These are phyloP conservation scores for Elongisporangium prolatum DNA, from an alignment of 352 stramenopile species.

Conservation along the genomic window DNA sequence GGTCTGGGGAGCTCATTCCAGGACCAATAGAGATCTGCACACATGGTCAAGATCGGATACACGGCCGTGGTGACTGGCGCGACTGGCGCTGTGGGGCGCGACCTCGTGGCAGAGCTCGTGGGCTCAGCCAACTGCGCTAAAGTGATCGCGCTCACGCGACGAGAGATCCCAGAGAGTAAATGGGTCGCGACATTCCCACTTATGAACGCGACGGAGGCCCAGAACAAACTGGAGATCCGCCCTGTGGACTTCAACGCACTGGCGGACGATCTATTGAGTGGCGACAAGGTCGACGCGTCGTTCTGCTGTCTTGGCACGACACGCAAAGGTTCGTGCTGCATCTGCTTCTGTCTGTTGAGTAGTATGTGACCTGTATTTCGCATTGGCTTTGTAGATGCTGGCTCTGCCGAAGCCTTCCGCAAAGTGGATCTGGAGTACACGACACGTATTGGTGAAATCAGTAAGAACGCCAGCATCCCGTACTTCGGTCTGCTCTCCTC, in stretches of 20 bases:
- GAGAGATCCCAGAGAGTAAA: conserved; percentile 40
- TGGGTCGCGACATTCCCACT: conserved; percentile 47
- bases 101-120: conserved; percentile 66
- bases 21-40: conserved; percentile 1
- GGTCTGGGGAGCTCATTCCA: not conserved
- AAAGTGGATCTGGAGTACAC: conserved; percentile 78
- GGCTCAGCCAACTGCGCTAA: conserved; percentile 54
- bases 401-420: conserved; percentile 57
- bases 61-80: conserved; percentile 69
- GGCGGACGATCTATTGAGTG: conserved; percentile 20
- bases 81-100: conserved; percentile 66
- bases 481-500: conserved; percentile 71
- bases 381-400: conserved; percentile 23
- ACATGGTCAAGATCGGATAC: conserved; percentile 20
- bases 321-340: conserved; percentile 29
- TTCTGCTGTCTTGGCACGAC: conserved; percentile 78
- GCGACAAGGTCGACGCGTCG: conserved; percentile 49
- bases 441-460: conserved; percentile 42
- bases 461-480: conserved; percentile 33
- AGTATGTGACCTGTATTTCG: not conserved
- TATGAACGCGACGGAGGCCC: conserved; percentile 30
- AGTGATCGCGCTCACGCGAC: conserved; percentile 64
- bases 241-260: conserved; percentile 55
- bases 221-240: conserved; percentile 57
- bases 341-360: not conserved